phyloP scores from a whole-genome alignment of 2,329 filamentous ascomycete genomes.

The Dothidotthia symphoricarpi region DNA sequence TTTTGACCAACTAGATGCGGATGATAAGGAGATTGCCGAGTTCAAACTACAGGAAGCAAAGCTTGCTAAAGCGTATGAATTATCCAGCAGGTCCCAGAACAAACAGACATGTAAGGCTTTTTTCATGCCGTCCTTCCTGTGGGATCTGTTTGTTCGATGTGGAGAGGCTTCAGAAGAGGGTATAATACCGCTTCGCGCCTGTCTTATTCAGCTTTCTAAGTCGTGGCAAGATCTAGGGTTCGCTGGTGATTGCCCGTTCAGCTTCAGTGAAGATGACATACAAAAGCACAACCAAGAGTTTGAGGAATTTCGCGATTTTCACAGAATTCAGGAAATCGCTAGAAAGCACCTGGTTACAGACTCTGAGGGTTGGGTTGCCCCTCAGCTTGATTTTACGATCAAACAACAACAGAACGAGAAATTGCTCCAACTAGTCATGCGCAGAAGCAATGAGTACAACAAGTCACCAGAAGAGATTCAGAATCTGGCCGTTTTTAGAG shows the following conservation, averaged over 20 bases:
- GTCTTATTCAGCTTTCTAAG: slow-evolving; percentile 34
- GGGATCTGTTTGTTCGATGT: slow-evolving; percentile 35
- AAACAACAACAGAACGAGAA: slow-evolving; percentile 23
- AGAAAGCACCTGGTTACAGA: slow-evolving; percentile 33
- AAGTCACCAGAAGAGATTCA: slow-evolving; percentile 14
- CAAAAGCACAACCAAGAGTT: slow-evolving; percentile 30
- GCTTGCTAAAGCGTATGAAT: slow-evolving; percentile 34
- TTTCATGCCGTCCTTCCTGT: slow-evolving; percentile 28
- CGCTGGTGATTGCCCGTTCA: slow-evolving; percentile 25
- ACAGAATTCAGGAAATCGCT: slow-evolving; percentile 28
- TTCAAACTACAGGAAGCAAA: slow-evolving; percentile 9
- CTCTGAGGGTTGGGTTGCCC: slow-evolving; percentile 39
- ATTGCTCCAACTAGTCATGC: slow-evolving; percentile 18
- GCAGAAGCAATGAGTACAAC: slow-evolving; percentile 12
- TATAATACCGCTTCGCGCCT: slow-evolving; percentile 34
- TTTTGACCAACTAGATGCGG: slow-evolving; percentile 9
- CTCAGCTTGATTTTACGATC: slow-evolving; percentile 26
- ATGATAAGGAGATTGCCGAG: slow-evolving; percentile 6
- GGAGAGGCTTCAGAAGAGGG: slow-evolving; percentile 31
- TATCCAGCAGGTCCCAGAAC: slow-evolving; percentile 21
- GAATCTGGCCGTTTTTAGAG: slow-evolving; percentile 20
- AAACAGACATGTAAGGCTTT: slow-evolving; percentile 23
- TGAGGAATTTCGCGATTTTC: slow-evolving; percentile 30
- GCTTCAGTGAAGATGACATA: slow-evolving; percentile 29
- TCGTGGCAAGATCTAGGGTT: slow-evolving; percentile 29